Base-by-base conservation (phyloP, 148 eudicot genomes). In the Cornus suecica region DNA sequence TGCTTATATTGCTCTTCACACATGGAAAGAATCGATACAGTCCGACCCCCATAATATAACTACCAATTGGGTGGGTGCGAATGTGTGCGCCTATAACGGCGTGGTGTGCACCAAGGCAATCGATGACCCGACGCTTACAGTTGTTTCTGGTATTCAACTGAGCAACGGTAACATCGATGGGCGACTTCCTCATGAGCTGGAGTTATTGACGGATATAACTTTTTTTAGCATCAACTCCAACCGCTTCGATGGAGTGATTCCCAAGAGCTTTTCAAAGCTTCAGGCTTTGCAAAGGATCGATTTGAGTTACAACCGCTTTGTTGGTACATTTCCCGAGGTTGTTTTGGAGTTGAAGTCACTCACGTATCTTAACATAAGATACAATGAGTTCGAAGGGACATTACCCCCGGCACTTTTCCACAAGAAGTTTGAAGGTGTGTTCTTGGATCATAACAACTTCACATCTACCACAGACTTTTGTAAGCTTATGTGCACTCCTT, bases 281-380 rank as follows among this genome's bases (percentile, higher is more conserved):
- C 76, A 52, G 24, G 66, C 87, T 22, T 13, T 93, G 51, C 70
- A 11, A 22, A 94, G 90, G 66, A 52, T 94, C 8, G 98, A 94
- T 65, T 7, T 94, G 0, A 94, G 98, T 80, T 90, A 91, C 70
- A 94, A 94, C 14, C 91, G 97, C 0, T 94, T 93, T 45, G 95
- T 90, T 5, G 97, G 97, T 1, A 41, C 82, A 7, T 93, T 93
- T 28, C 97, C 95, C 0, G 25, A 81, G 42, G 88, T 79, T n/a
- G 89, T 89, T 6, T 64, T 93, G 26, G 81, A 78, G n/a, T 34
- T 93, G 66, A 85, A 83, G 4, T 64, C 37, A 7, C 87, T 93
- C 9, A 80, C 70, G 20, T 93, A 77, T 27, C 85, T 93, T 0
- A 95, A 93, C 56, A 30, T 92, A 22, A 73, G 97, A 54, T 90